Conservation (phyloP, 352 stramenopile genomes). For the Pythium angustatum region DNA sequence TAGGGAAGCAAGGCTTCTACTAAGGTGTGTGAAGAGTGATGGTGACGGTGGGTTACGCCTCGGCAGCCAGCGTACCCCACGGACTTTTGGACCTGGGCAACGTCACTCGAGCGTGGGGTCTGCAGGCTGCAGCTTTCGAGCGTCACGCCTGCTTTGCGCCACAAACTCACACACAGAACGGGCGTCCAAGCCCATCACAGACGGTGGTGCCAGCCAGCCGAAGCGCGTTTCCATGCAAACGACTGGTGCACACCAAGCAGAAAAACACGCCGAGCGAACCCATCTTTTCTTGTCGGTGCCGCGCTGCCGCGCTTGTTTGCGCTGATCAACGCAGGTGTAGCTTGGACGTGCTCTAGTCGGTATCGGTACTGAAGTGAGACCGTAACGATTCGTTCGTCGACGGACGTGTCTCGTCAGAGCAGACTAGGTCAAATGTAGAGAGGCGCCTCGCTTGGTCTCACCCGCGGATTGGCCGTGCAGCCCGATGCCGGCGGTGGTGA, state of each 20-base stretch:
- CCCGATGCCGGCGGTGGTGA: constrained; percentile 12
- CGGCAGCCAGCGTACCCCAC: neutral
- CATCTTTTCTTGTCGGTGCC: constrained; percentile 10
- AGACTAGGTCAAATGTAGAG: neutral
- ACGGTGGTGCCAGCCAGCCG: constrained; percentile 8
- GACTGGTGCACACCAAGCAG: constrained; percentile 34
- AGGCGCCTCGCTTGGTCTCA: neutral
- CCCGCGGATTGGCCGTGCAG: constrained; percentile 21
- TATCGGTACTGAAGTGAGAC: too few species aligned
- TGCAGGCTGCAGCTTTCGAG: constrained; percentile 1
- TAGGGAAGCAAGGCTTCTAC: neutral
- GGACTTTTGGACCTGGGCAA: neutral
- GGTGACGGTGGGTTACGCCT: neutral
- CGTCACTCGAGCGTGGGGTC: constrained; percentile 16
- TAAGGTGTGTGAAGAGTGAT: neutral
- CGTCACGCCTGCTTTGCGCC: constrained; percentile 5
- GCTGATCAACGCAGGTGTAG: constrained; percentile 4
- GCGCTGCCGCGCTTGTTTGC: too few species aligned
- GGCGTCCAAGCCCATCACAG: too few species aligned
- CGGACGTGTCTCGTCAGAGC: neutral
- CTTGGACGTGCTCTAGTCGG: neutral
- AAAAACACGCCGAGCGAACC: constrained; percentile 23
- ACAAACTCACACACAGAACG: constrained; percentile 16
- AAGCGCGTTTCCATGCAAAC: constrained; percentile 27
- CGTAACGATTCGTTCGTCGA: too few species aligned